Percentiles rank a stretch among this genome's conserved stretches.
phyloP scores from a whole-genome alignment of 2,329 filamentous ascomycete species.

The Aureobasidium sp. region DNA sequence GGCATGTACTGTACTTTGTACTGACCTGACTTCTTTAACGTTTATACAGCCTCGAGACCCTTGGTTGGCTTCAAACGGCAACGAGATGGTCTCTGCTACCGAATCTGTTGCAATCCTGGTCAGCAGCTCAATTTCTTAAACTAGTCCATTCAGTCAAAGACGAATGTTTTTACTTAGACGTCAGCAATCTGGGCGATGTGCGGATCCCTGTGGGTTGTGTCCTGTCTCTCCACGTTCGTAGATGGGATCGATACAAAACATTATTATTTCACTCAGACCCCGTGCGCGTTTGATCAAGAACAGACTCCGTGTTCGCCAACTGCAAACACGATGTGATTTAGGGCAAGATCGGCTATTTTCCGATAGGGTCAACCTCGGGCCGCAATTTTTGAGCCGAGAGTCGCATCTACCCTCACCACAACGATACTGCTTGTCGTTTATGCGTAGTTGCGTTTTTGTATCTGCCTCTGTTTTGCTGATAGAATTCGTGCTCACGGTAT shows the following conservation, averaged over 20 bases:
- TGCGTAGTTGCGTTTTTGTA: not conserved
- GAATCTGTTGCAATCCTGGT: not conserved
- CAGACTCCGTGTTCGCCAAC: not conserved
- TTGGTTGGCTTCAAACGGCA: not conserved
- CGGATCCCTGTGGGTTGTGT: not conserved
- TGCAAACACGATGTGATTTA: not conserved
- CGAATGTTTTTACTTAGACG: not conserved
- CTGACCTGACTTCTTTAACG: not conserved
- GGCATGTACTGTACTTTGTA: not conserved
- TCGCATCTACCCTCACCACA: not conserved
- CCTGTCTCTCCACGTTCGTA: not conserved
- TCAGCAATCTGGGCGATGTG: not conserved
- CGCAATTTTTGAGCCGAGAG: not conserved
- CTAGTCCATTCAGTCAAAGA: not conserved
- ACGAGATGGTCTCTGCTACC: not conserved
- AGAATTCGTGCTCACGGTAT: not conserved
- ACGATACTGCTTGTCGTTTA: not conserved
- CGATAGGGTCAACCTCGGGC: slow-evolving; percentile 11
- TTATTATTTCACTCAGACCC: not conserved
- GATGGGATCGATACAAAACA: too few relatives aligned
- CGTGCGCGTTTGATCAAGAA: not conserved
- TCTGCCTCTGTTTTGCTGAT: not conserved
- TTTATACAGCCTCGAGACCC: slow-evolving; percentile 6
- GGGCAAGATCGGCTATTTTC: slow-evolving; percentile 2
- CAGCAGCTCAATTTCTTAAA: not conserved